Evolutionary conservation across 768 basidiomycete species (phyloP), one percentile per base, ranked within the genome.

Genomic region (Collybiopsis luxurians): DNA sequence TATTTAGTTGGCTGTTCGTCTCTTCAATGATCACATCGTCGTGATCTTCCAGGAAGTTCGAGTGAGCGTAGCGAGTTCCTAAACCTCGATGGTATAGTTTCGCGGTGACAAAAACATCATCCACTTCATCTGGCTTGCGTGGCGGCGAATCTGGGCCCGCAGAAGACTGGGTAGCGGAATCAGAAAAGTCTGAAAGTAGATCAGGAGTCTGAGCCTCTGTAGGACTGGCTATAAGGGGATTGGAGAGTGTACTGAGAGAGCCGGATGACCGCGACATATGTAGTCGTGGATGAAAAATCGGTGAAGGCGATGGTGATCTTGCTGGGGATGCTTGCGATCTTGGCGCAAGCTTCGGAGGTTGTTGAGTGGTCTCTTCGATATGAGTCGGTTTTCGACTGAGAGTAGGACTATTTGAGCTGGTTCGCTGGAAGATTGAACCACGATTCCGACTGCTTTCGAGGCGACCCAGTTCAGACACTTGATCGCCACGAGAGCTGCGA

Each of bases 351-450:
- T 68, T 70, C 52, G 83, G 67, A 61, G 86, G 80, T 39, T 83
- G 73, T 61, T 70, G 75, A 68, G 86, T 88, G 82, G 87, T 83
- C 62, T 85, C 81, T 65, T 85, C 80, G 45, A 85, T 73, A 2
- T 83, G 82, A 23, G 83, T 81, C 26, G 71, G 64, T 5, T 79
- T 78, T 6, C 77, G 73, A 21, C 63, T 63, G 26, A 23, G 30
- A 11, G 34, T n/a, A 30, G 75, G 69, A 59, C 67, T 75, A 23
- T 31, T 53, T n/a, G 38, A 42, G 31, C 64, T 64, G 9, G 66
- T 61, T 0, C 55, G 39, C 67, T 69, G 31, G 60, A 59, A 24
- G 9, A 28, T 47, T 28, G 56, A 43, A 39, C 28, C 11, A 21
- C 38, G 45, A 42, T 21, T 17, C 11, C 42, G 43, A 21, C 40